phyloP scores from a whole-genome alignment of 2,329 filamentous ascomycete species.

The Canariomyces notabilis region DNA sequence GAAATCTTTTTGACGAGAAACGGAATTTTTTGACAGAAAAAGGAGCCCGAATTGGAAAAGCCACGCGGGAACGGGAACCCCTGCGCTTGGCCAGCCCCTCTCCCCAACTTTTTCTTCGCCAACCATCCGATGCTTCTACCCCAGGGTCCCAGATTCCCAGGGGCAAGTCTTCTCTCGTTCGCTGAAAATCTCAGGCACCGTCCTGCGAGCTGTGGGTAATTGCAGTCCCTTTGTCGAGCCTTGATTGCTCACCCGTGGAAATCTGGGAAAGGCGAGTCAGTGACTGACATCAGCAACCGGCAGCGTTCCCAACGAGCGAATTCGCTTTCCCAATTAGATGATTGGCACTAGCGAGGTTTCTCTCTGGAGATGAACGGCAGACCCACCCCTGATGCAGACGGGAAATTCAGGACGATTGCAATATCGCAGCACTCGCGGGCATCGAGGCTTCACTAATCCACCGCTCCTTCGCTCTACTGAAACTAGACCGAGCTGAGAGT shows the following conservation, averaged over 20 bases:
- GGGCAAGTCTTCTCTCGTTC: neutral
- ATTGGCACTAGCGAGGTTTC: no score
- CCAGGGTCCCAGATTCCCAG: neutral
- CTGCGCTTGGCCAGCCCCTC: neutral
- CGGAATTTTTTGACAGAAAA: no score
- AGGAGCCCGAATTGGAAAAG: neutral
- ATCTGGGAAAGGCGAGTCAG: neutral
- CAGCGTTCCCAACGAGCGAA: constrained; percentile 5
- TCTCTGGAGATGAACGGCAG: no score
- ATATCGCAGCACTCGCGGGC: constrained; percentile 1
- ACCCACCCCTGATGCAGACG: constrained; percentile 7
- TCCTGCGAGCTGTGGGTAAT: neutral
- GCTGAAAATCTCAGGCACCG: neutral
- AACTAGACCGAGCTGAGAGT: neutral
- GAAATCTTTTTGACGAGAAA: neutral
- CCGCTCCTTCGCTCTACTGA: neutral
- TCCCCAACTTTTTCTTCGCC: neutral
- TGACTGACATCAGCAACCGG: neutral
- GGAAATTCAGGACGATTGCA: constrained; percentile 8
- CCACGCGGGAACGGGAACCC: neutral
- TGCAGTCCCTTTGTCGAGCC: neutral
- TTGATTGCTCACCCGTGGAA: neutral
- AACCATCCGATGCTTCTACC: neutral
- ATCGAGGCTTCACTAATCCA: neutral
- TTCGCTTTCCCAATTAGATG: no score